phyloP scores from a whole-genome alignment of 139 green algal genomes.

The Chlorella sp. region DNA sequence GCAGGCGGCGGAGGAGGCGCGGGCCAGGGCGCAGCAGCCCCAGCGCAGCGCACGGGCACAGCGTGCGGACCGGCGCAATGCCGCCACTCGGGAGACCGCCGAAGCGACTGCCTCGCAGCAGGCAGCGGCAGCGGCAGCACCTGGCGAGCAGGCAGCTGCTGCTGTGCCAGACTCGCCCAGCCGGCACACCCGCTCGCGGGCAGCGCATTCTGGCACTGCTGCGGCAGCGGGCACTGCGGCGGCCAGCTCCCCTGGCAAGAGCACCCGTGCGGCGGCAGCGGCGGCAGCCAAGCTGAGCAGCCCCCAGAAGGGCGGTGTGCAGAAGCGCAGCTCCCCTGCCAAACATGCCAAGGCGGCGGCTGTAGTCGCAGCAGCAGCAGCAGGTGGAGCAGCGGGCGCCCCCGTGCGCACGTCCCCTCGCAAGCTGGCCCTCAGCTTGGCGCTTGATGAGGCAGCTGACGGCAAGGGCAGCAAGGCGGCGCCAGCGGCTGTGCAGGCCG shows the following conservation, averaged over 20 bases:
- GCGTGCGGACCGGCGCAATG: neutral
- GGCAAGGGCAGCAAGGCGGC: neutral
- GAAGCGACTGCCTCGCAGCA: too few relatives aligned
- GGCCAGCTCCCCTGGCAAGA: neutral
- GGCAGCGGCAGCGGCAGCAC: neutral
- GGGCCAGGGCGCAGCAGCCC: neutral
- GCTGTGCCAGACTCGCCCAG: neutral
- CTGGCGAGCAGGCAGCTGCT: neutral
- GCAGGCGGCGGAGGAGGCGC: neutral
- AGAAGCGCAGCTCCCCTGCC: slow-evolving; percentile 6
- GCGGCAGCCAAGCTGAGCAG: slow-evolving; percentile 16
- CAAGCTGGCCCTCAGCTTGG: neutral
- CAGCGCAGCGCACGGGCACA: neutral
- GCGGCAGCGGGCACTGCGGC: neutral
- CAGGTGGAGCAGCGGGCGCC: neutral
- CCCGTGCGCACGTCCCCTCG: neutral
- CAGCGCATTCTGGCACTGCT: too few relatives aligned
- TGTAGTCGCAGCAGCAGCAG: neutral
- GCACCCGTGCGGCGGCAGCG: neutral
- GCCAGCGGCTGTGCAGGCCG: neutral
- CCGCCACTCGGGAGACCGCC: neutral
- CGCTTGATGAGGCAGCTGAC: neutral
- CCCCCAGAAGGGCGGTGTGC: slow-evolving; percentile 8
- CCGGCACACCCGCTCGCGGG: neutral
- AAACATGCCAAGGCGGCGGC: neutral